Evolutionary conservation across 2,329 filamentous ascomycete genomes (phyloP), one percentile per base, ranked within the genome.

Genomic region (Colletotrichum siamense): DNA sequence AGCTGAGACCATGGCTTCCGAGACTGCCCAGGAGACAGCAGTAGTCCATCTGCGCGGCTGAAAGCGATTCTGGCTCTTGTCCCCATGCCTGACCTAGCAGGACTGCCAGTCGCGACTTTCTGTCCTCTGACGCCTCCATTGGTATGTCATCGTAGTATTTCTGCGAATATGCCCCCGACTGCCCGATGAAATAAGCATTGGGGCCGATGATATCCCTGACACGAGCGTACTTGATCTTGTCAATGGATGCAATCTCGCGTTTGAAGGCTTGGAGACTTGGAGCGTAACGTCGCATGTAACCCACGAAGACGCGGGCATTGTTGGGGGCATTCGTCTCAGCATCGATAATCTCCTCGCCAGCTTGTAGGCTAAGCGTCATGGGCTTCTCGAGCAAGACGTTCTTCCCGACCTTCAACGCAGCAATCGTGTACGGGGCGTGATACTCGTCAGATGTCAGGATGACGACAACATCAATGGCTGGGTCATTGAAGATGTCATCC

Each of bases 271-370:
- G 82, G 7, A 84, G 82, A 5, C 86, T 85, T 0, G 88, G 83
- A 2, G 91, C 90, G 80, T 92, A 91, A 63, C 91, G 85, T 36
- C 91, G 84, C 85, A 91, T 91, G 78, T 90, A 91, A 3, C 89
- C 90, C 1, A 92, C 88, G 78, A 92, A 90, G 5, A 91, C 85
- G 34, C 81, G 85, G 6, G 83, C 80, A 0, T 85, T 84, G 28
- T 79, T 78, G 2, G 85, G 83, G 8, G 78, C 79, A 22, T 81
- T 79, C 6, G 52, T 28, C 78, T 90, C 87, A 0, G 89, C 90
- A 1, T 83, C 85, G 55, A 88, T 81, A 61, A 92, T 88, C 3
- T 83, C 79, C 28, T 87, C 79, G 0, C 86, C 85, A 62, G 85
- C 85, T 8, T 82, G 84, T 8, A 88, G 77, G 59, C 85, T 88